Base-by-base conservation (phyloP, 1,139 yeast genomes). In the Arxiozyma telluris region DNA sequence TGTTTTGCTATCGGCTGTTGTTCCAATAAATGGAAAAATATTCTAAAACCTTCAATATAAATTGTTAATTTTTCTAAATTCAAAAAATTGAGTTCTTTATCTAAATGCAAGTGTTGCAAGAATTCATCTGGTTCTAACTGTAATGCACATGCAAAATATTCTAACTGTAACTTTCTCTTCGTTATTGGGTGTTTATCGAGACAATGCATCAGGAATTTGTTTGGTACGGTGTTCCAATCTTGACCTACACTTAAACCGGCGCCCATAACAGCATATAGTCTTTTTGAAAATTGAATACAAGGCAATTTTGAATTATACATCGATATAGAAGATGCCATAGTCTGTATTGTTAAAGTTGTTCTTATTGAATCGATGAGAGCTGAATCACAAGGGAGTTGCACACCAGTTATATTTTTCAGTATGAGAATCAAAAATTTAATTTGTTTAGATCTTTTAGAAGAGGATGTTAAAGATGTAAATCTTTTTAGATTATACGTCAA, bases 21-120 rank as follows among this genome's bases (percentile, higher is more conserved):
- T 34, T 60, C 61, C n/a, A 63, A 58, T 20, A 65, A 50, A 52
- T 65, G 63, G 48, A 66, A 64, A 41, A 63, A 66, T 1, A 65
- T 57, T 50, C 66, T 62, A 41, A 65, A 65, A 2, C 70, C 70
- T 54, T 67, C 70, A 1, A 70, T 62, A 47, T 66, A 61, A 9
- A 66, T 54, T 38, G 61, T 55, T 22, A 67, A 49, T 38, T 56
- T 59, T 39, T 57, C 53, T n/a, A 63, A 54, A 47, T 65, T 62
- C 17, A 59, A 44, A 4, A 54, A 52, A n/a, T 41, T 34, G 2
- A 64, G 47, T 27, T 59, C 60, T 22, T 60, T 59, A 27, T 61
- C 58, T 22, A 62, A 50, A 38, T 59, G 55, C 34, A 64, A 47
- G 53, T 61, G 63, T 3, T 50, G 21, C 22, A 65, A 52, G 45